A percentile compares a stretch with the other conserved stretches of the same genome.
Conservation (phyloP, 176 grass and related monocot genomes). For the Poa annua region DNA sequence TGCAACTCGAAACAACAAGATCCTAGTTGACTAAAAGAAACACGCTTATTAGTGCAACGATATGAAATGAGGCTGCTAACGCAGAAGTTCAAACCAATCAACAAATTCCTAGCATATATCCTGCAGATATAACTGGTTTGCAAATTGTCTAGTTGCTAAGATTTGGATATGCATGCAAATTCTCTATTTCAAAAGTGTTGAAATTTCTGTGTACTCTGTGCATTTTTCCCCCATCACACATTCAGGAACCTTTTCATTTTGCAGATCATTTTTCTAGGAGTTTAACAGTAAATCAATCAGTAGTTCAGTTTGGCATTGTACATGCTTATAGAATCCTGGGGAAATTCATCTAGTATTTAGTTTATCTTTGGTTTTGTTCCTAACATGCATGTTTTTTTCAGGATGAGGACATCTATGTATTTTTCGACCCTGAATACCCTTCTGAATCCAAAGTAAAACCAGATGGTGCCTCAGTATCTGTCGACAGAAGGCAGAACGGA, state of each 20-base stretch:
- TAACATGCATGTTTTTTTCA: constrained; percentile 45
- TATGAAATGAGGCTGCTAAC: not conserved
- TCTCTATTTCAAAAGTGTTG: not conserved
- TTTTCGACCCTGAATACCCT: constrained; percentile 96
- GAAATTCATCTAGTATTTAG: constrained; percentile 7
- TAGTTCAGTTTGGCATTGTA: not conserved
- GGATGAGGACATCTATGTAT: constrained; percentile 99
- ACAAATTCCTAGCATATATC: not conserved
- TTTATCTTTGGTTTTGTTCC: not conserved
- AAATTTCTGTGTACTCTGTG: not conserved
- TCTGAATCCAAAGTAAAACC: constrained; percentile 81
- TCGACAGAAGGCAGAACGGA: constrained; percentile 57
- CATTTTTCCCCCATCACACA: not conserved
- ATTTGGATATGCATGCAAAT: not conserved
- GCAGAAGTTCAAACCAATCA: not conserved
- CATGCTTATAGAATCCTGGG: not conserved
- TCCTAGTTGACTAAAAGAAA: not conserved
- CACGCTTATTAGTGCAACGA: not conserved
- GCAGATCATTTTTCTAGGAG: not conserved
- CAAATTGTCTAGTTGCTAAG: not conserved
- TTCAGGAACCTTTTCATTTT: not conserved
- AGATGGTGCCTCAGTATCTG: constrained; percentile 50
- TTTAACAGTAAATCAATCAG: not conserved
- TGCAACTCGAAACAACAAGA: not conserved
- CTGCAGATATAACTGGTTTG: not conserved